Percentiles rank a stretch among this genome's conserved stretches.
phyloP scores from a whole-genome alignment of 2,329 filamentous ascomycete genomes.

The Scortechinia acanthostroma region DNA sequence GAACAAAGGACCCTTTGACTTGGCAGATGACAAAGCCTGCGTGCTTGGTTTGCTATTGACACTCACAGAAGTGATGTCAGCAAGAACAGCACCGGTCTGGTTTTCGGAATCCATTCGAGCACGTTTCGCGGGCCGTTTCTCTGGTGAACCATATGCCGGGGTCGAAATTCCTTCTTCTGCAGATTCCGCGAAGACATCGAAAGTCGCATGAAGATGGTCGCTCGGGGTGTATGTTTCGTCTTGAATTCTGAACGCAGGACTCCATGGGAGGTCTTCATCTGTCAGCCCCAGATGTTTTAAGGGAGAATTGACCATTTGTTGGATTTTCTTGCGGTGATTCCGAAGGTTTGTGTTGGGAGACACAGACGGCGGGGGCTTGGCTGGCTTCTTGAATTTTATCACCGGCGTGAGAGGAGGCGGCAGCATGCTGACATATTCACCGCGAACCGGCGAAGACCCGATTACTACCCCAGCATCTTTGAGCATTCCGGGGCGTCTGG shows the following conservation, averaged over 20 bases:
- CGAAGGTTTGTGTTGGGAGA: constrained; percentile 90
- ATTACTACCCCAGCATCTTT: constrained; percentile 55
- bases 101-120: constrained; percentile 26
- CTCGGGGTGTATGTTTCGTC: constrained; percentile 25
- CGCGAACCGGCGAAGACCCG: constrained; percentile 49
- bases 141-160: constrained; percentile 31
- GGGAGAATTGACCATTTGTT: constrained; percentile 75
- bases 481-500: constrained; percentile 59
- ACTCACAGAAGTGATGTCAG: constrained; percentile 1
- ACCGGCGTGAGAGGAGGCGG: constrained; percentile 76
- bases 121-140: constrained; percentile 48
- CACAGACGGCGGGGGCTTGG: constrained; percentile 61
- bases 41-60: background rate
- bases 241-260: constrained; percentile 60
- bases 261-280: constrained; percentile 47
- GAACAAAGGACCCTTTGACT: background rate
- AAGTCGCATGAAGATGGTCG: constrained; percentile 32
- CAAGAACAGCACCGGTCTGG: background rate
- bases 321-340: constrained; percentile 78
- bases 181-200: constrained; percentile 38
- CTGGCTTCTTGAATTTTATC: constrained; percentile 68
- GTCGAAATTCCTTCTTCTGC: constrained; percentile 34
- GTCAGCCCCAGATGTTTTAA: constrained; percentile 34
- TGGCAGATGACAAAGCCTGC: background rate
- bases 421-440: constrained; percentile 39